A percentile compares a stretch with the other conserved stretches of the same genome.
phyloP scores from a whole-genome alignment of 169 alveolate genomes.

The Amoebophrya sp. region DNA sequence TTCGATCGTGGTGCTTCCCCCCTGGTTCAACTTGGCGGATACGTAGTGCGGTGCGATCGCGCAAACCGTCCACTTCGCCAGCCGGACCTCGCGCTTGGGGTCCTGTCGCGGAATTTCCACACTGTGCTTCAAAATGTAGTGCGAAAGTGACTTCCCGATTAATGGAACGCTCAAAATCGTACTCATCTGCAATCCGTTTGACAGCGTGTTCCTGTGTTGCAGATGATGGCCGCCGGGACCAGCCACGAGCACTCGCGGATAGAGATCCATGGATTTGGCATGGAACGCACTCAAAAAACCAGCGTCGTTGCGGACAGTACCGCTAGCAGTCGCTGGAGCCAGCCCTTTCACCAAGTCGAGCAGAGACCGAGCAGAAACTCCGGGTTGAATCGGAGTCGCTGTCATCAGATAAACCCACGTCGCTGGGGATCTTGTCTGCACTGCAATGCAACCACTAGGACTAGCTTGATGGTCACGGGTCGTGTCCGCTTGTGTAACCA shows the following conservation, averaged over 20 bases:
- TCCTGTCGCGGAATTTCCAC: background rate
- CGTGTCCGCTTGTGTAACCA: no score
- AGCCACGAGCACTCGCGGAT: constrained; percentile 7
- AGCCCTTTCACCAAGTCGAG: background rate
- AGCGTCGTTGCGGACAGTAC: background rate
- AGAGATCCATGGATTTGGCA: background rate
- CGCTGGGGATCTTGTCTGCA: background rate
- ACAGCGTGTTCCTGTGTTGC: no score
- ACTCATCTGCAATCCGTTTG: no score
- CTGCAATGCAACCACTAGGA: no score
- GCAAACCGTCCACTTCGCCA: background rate
- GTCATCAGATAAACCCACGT: background rate
- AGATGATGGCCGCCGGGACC: background rate
- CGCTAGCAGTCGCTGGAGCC: background rate
- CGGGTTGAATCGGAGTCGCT: background rate
- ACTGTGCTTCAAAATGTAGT: background rate
- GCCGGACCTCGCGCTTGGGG: background rate
- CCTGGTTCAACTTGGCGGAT: background rate
- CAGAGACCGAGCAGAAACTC: background rate
- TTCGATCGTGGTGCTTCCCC: background rate
- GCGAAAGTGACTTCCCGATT: background rate
- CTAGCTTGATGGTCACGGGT: no score
- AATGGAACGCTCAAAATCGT: background rate
- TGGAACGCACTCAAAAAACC: background rate
- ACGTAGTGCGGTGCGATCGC: background rate